Evolutionary conservation across 768 basidiomycete species (phyloP).

Genomic region (Pleurotus giganteus): DNA sequence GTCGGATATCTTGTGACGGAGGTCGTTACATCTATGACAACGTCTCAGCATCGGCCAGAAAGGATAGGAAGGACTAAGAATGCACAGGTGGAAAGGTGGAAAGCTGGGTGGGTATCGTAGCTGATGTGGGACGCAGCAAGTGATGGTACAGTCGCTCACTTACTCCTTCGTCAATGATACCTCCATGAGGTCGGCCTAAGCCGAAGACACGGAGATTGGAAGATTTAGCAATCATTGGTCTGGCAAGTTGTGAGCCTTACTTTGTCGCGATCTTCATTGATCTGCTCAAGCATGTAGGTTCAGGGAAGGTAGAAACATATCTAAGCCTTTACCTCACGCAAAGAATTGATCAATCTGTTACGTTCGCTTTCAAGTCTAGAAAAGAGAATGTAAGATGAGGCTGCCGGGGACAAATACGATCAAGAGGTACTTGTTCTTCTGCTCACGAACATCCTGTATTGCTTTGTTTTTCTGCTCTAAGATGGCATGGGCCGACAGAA

Average conservation of each 20-base stretch:
- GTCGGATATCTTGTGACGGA: slow-evolving; percentile 60
- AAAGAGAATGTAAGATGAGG: background rate
- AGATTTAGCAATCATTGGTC: background rate
- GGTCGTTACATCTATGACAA: slow-evolving; percentile 54
- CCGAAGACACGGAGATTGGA: slow-evolving; percentile 8
- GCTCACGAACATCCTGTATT: slow-evolving; percentile 79
- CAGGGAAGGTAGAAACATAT: slow-evolving; percentile 3
- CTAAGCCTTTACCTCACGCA: slow-evolving; percentile 58
- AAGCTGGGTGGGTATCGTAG: background rate
- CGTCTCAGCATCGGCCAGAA: background rate
- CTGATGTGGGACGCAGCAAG: slow-evolving; percentile 3
- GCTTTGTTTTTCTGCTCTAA: slow-evolving; percentile 76
- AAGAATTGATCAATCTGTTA: slow-evolving; percentile 58
- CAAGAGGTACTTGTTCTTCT: slow-evolving; percentile 72
- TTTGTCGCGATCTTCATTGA: slow-evolving; percentile 84
- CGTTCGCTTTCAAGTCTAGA: slow-evolving; percentile 78
- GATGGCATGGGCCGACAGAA: slow-evolving; percentile 77
- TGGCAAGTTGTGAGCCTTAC: slow-evolving; percentile 18
- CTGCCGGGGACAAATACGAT: background rate
- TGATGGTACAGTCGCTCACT: slow-evolving; percentile 17
- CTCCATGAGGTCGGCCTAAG: slow-evolving; percentile 66
- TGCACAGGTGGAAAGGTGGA: background rate
- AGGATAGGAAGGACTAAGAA: background rate
- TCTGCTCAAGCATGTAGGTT: slow-evolving; percentile 35
- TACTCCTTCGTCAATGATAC: slow-evolving; percentile 69